Conservation (phyloP, 148 eudicot genomes). For the Rhododendron mucronatum region DNA sequence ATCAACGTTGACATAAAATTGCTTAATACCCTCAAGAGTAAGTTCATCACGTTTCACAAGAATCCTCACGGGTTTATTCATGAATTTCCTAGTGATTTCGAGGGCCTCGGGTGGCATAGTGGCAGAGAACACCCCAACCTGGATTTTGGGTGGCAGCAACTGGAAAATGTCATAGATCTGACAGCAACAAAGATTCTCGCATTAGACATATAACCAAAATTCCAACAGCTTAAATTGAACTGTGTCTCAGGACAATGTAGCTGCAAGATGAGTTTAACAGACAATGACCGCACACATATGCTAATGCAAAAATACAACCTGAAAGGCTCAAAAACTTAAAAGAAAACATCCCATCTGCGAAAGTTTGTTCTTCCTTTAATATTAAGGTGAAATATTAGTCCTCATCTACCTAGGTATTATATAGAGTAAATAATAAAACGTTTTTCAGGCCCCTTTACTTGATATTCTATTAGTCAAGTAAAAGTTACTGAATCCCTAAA, state of each 20-base stretch:
- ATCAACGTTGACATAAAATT: constrained; percentile 70
- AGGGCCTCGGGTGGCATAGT: constrained; percentile 86
- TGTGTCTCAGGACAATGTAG: neutral
- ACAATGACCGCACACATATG: neutral
- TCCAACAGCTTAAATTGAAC: neutral
- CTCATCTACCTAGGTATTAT: neutral
- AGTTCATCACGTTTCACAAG: constrained; percentile 86
- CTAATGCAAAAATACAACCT: neutral
- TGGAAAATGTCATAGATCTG: constrained; percentile 73
- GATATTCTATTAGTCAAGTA: neutral
- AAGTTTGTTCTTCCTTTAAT: neutral
- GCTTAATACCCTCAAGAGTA: constrained; percentile 79
- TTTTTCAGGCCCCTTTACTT: too few species aligned
- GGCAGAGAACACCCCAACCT: constrained; percentile 77
- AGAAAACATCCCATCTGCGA: neutral
- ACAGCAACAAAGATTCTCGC: neutral
- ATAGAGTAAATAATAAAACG: too few species aligned
- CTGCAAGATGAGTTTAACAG: neutral
- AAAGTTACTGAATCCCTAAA: neutral
- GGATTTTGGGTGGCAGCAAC: constrained; percentile 65
- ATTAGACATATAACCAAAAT: neutral
- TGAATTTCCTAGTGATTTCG: constrained; percentile 71
- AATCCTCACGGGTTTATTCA: constrained; percentile 75
- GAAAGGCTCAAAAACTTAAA: neutral
- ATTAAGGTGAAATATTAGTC: neutral